Evolutionary conservation across 2,329 filamentous ascomycete species (phyloP), one percentile per base, ranked within the genome.

Genomic region (Graphiopsis chlorocephala): DNA sequence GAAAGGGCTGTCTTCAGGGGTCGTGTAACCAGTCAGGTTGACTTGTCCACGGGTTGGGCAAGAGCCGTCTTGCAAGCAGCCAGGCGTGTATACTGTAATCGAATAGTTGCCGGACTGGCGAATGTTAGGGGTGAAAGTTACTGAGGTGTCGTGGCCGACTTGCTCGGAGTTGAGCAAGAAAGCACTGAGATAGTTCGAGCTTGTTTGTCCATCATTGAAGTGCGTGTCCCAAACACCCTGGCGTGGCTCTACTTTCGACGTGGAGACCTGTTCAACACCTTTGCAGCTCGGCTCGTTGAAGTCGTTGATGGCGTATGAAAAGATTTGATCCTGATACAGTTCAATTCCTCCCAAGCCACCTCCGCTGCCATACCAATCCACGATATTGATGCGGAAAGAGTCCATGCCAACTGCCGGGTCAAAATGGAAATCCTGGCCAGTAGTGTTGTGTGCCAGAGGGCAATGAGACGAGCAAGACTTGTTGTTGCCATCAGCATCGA

Each of bases 251-350:
- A 80, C 73, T 0, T 88, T 90, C 8, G 92, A 86, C 29, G 79
- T 85, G 0, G 93, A 92, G 6, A 75, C 76, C 6, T 83, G 85
- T 12, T 85, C 80, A 57, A 88, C 82, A 53, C 85, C 86, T 53
- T 87, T 87, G 74, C 95, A 98, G 11, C 83, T 81, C 0, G 94
- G 93, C 77, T 97, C 92, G 73, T 99, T 98, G 81, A 96, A 97
- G 57, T 87, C 83, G 70, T 90, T 85, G 72, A 97, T 85, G 53
- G 95, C 95, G 77, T 95, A 98, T 0, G 92, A 83, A 64, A 70
- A 78, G 70, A 77, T 78, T 80, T 85, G 83, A 73, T 96, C 88
- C 73, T 95, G 87, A 75, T 93, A 96, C 3, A 99, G 80, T 77
- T 97, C 88, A 61, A 99, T 89, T 4, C 93, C 93, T 72, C 91